Base-by-base conservation (phyloP, 306 rosid species). In the Cicer chorassanicum region DNA sequence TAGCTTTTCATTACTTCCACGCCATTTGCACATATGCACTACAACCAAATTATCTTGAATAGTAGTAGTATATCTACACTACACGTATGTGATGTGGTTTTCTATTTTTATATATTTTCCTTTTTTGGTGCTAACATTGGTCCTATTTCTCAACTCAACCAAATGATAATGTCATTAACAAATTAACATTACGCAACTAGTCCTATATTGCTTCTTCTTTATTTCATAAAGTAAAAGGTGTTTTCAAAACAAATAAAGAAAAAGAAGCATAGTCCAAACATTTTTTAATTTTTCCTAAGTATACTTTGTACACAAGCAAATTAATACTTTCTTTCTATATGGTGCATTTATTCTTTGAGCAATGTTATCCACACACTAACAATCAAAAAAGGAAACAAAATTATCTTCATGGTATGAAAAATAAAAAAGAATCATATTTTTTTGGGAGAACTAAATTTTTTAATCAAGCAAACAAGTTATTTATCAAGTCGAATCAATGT, bases 121-220 rank as follows among this genome's bases (percentile, higher is more conserved):
- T 15, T 46, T 59, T 43, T 24, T 45, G 34, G 34, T 57, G 24
- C 19, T 62, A 54, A 4, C 44, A 42, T 66, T 46, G 59, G 59
- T 39, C 45, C 69, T 55, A 7, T 53, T 29, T 0, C 72, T 72
- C 67, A 49, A 18, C 71, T 61, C 49, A 74, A 61, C 73, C 65
- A 64, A 72, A 55, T 71, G 64, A 48, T 51, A 10, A 15, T 68
- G 42, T 63, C 21, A 15, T 11, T 4, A 46, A 71, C 78, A 73
- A 62, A 29, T 29, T 29, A 29, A 45, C 76, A 77, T 73, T 80
- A 73, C 82, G 80, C 48, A 67, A 73, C 70, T 65, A 57, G 14
- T 24, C 66, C 54, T 10, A 13, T 13, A 67, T 76, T 45, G 46
- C 78, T 50, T 56, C 76, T 64, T 48, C 40, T 64, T 64, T 48